Evolutionary conservation across 2,329 filamentous ascomycete species (phyloP).

Genomic region (Acephala macrosclerotiorum): DNA sequence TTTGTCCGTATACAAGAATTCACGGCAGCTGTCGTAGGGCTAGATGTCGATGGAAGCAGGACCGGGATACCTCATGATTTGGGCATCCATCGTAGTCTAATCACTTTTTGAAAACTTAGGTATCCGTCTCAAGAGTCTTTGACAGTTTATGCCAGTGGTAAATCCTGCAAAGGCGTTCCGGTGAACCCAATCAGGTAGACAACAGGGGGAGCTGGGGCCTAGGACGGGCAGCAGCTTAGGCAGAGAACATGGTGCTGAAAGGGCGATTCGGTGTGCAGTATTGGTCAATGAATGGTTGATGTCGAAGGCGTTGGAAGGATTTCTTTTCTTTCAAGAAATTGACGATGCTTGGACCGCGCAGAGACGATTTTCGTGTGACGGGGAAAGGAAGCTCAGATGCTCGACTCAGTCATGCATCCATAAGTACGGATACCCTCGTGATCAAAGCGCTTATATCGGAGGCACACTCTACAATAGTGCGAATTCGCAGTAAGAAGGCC

Average conservation of each 20-base stretch:
- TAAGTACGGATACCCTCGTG: slow-evolving; percentile 33
- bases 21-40: slow-evolving; percentile 37
- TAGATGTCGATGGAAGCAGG: slow-evolving; percentile 40
- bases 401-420: slow-evolving; percentile 38
- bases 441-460: slow-evolving; percentile 33
- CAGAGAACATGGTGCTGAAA: slow-evolving; percentile 20
- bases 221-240: slow-evolving; percentile 37
- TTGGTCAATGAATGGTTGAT: slow-evolving; percentile 7
- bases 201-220: slow-evolving; percentile 37
- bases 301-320: neutral
- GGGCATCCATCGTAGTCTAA: slow-evolving; percentile 43
- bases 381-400: slow-evolving; percentile 28
- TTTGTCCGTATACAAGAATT: slow-evolving; percentile 31
- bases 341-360: slow-evolving; percentile 19
- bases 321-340: slow-evolving; percentile 3
- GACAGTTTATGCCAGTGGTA: slow-evolving; percentile 22
- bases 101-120: slow-evolving; percentile 17
- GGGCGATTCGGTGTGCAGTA: slow-evolving; percentile 1
- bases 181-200: slow-evolving; percentile 36
- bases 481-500: slow-evolving; percentile 4
- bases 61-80: slow-evolving; percentile 43
- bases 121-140: slow-evolving; percentile 15
- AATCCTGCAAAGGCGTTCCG: slow-evolving; percentile 23
- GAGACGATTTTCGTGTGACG: slow-evolving; percentile 23
- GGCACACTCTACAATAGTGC: neutral